A percentile compares a stretch with the other conserved stretches of the same genome.
Evolutionary conservation across 805 yeast species (phyloP).

Genomic region (Spathaspora arborariae): DNA sequence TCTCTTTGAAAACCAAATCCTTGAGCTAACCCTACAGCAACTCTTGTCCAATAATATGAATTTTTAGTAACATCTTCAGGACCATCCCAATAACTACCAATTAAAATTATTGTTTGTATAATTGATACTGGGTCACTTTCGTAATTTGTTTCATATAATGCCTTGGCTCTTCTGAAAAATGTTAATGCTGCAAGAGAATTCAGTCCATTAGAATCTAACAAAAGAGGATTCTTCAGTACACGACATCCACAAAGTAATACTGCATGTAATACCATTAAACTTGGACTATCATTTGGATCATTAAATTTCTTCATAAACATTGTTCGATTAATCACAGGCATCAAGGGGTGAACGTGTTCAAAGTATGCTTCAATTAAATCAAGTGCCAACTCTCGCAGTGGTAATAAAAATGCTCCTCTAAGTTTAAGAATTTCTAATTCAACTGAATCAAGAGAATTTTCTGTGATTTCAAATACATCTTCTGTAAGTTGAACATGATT

Average conservation of each 20-base stretch:
- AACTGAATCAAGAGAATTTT: constrained; percentile 45
- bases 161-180: constrained; percentile 69
- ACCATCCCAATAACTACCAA: constrained; percentile 72
- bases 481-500: constrained; percentile 45
- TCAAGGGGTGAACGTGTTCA: constrained; percentile 58
- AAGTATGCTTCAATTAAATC: constrained; percentile 63
- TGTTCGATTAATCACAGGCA: constrained; percentile 64
- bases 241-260: constrained; percentile 68
- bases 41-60: constrained; percentile 65
- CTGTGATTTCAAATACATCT: constrained; percentile 34
- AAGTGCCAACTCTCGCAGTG: constrained; percentile 53
- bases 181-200: constrained; percentile 49
- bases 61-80: constrained; percentile 66
- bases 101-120: constrained; percentile 57
- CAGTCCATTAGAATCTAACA: constrained; percentile 47
- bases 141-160: constrained; percentile 64
- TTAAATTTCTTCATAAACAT: constrained; percentile 57
- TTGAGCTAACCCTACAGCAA: constrained; percentile 68
- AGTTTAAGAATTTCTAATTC: constrained; percentile 62
- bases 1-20: constrained; percentile 73
- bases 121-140: constrained; percentile 62
- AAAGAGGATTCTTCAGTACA: constrained; percentile 50
- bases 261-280: constrained; percentile 63
- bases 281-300: constrained; percentile 55
- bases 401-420: constrained; percentile 69